Conservation (phyloP, 108 stramenopile species). For the Aurantiochytrium sp. region DNA sequence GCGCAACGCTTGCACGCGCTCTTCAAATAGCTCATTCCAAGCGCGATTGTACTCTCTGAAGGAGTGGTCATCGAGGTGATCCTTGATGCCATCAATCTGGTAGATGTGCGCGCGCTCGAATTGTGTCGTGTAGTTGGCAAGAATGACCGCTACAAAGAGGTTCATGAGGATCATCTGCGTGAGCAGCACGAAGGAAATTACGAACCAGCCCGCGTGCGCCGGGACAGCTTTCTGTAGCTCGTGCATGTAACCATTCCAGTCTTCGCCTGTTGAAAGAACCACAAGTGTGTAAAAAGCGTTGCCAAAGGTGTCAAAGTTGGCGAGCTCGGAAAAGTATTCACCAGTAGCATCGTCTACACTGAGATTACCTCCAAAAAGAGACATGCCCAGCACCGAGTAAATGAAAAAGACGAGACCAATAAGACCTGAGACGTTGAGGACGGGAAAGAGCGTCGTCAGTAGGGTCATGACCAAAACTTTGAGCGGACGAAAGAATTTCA, state of each 20-base stretch:
- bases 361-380: background rate
- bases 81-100: background rate
- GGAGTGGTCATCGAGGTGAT: background rate
- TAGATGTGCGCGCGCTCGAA: background rate
- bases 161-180: background rate
- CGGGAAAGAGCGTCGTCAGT: background rate
- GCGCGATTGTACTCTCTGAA: background rate
- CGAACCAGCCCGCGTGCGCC: background rate
- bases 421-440: conserved; percentile 21
- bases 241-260: conserved; percentile 17
- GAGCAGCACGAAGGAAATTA: background rate
- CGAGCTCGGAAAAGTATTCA: background rate
- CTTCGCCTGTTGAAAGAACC: conserved; percentile 20
- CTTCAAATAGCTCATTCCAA: background rate
- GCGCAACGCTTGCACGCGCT: background rate
- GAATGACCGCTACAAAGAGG: conserved; percentile 9
- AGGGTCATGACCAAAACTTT: conserved; percentile 13
- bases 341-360: background rate
- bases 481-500: background rate
- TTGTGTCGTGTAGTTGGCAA: conserved; percentile 11
- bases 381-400: conserved; percentile 21
- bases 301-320: conserved; percentile 25
- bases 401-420: conserved; percentile 22
- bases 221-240: background rate
- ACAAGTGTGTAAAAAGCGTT: background rate